These are phyloP conservation scores for Metarhizium guizhouense DNA, from an alignment of 2,329 filamentous ascomycete species.

Conservation along the genomic window DNA sequence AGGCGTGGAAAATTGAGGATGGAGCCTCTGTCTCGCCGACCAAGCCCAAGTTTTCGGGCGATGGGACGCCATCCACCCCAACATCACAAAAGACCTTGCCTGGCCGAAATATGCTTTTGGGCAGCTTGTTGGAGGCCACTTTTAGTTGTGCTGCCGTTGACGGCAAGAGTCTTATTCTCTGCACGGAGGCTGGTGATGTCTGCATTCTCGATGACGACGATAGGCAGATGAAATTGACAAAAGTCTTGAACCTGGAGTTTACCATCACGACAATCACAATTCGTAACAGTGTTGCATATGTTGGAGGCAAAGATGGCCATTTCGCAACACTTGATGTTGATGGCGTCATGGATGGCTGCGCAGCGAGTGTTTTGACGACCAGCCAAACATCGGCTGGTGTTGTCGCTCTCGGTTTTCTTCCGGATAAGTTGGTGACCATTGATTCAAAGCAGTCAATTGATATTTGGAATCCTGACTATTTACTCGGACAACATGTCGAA, in stretches of 20 bases:
- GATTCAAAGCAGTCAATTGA: conserved; percentile 70
- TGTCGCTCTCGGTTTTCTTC: conserved; percentile 60
- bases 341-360: conserved; percentile 33
- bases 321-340: conserved; percentile 45
- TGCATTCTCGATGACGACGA: conserved; percentile 75
- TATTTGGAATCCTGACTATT: conserved; percentile 44
- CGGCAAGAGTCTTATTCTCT: conserved; percentile 67
- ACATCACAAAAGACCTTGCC: conserved; percentile 54
- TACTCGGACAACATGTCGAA: conserved; percentile 29
- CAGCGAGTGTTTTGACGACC: conserved; percentile 29
- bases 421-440: conserved; percentile 61
- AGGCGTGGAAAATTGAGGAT: conserved; percentile 84
- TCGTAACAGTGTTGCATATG: conserved; percentile 48
- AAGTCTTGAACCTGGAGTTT: conserved; percentile 59
- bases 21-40: conserved; percentile 47
- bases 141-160: conserved; percentile 76
- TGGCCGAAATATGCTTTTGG: conserved; percentile 82
- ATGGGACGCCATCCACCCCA: conserved; percentile 24
- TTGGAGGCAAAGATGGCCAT: conserved; percentile 59
- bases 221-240: conserved; percentile 60
- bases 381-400: conserved; percentile 36
- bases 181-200: conserved; percentile 81
- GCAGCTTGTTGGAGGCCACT: conserved; percentile 69
- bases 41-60: conserved; percentile 48
- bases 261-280: conserved; percentile 58